A percentile compares a stretch with the other conserved stretches of the same genome.
These are phyloP conservation scores for Tilletia setariae DNA, from an alignment of 1,284 basidiomycete species.

Conservation along the genomic window DNA sequence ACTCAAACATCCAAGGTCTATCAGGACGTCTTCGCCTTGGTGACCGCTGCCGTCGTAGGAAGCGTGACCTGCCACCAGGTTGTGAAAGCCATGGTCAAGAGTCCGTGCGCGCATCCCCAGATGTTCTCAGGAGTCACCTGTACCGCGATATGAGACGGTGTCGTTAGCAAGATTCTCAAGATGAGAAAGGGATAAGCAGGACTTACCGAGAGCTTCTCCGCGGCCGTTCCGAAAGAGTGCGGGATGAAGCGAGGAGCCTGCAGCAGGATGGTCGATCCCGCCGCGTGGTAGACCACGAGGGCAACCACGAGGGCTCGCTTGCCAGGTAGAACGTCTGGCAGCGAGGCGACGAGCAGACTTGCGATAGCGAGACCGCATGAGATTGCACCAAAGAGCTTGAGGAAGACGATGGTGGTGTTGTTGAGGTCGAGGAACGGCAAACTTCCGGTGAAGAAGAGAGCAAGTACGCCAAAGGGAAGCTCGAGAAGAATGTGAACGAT, in stretches of 20 bases:
- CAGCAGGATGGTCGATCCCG: constrained; percentile 70
- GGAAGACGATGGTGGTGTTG: constrained; percentile 70
- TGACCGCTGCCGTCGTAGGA: not conserved
- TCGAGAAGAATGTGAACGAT: constrained; percentile 74
- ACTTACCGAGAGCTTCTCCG: constrained; percentile 58
- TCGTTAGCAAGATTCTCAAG: too few species aligned
- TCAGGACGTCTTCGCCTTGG: constrained; percentile 8
- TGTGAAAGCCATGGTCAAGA: constrained; percentile 31
- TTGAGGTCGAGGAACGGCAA: constrained; percentile 73
- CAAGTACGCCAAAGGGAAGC: constrained; percentile 70
- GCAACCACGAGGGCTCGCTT: constrained; percentile 75
- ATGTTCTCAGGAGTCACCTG: constrained; percentile 34
- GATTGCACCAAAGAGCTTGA: constrained; percentile 59
- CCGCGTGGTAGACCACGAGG: constrained; percentile 71
- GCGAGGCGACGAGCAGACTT: constrained; percentile 28
- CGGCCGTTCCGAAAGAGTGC: constrained; percentile 64
- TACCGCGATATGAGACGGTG: constrained; percentile 6
- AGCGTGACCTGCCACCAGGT: constrained; percentile 52
- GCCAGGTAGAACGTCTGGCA: constrained; percentile 72
- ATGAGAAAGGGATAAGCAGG: not conserved
- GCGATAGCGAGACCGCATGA: constrained; percentile 25
- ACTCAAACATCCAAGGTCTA: not conserved
- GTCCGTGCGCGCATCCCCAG: constrained; percentile 32
- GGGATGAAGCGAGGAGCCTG: constrained; percentile 75
- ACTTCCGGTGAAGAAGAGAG: constrained; percentile 64